Evolutionary conservation across 805 yeast species (phyloP).

Genomic region (Zygosaccharomyces bailii): DNA sequence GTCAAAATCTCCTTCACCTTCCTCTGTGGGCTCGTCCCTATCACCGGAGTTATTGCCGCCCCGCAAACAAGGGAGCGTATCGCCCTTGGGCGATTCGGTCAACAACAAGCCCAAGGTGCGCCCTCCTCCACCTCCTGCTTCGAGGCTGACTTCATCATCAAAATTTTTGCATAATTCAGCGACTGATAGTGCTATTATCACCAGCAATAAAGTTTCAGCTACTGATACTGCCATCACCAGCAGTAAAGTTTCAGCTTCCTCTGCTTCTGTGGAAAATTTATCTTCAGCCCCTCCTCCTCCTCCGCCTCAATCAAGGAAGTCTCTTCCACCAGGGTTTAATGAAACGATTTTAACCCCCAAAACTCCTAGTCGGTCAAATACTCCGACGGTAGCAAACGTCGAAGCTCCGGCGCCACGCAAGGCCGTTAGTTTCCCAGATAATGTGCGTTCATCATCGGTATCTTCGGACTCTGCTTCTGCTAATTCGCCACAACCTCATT

Average conservation of each 20-base stretch:
- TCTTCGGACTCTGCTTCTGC: slow-evolving; percentile 15
- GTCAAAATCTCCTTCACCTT: slow-evolving; percentile 10
- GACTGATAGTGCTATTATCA: neutral
- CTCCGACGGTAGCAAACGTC: slow-evolving; percentile 18
- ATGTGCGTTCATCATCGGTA: slow-evolving; percentile 16
- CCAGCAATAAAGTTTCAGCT: slow-evolving; percentile 1
- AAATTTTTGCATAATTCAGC: neutral
- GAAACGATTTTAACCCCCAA: slow-evolving; percentile 37
- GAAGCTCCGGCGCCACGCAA: slow-evolving; percentile 21
- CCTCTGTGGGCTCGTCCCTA: slow-evolving; percentile 6
- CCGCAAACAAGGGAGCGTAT: slow-evolving; percentile 11
- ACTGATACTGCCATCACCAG: neutral
- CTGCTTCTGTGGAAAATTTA: neutral
- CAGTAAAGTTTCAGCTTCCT: slow-evolving; percentile 2
- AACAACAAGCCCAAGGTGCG: slow-evolving; percentile 17
- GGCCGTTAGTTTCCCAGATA: slow-evolving; percentile 10
- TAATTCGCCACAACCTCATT: slow-evolving; percentile 6
- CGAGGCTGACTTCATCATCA: slow-evolving; percentile 9
- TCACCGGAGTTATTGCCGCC: slow-evolving; percentile 18
- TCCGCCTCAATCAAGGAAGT: slow-evolving; percentile 34
- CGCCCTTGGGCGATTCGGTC: slow-evolving; percentile 9
- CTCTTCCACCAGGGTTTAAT: slow-evolving; percentile 40
- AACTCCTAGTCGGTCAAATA: slow-evolving; percentile 22
- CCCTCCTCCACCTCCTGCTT: slow-evolving; percentile 24
- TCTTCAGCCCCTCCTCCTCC: slow-evolving; percentile 33